Percentiles rank a stretch among this genome's conserved stretches.
These are phyloP conservation scores for Aspergillus affinis DNA, from an alignment of 495 filamentous ascomycete species.

Conservation along the genomic window DNA sequence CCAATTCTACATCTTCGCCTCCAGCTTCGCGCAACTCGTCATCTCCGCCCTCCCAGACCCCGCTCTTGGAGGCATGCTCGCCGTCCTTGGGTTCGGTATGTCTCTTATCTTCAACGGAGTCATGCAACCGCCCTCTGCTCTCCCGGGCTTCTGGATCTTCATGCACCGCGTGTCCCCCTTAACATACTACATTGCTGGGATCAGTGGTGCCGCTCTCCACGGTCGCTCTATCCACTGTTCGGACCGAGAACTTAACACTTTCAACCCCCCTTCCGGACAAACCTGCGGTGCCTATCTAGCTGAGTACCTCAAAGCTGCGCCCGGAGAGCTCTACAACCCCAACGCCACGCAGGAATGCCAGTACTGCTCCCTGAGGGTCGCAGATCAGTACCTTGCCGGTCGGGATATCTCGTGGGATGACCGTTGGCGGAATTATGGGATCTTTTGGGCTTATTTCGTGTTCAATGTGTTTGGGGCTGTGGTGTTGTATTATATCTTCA, in stretches of 20 bases:
- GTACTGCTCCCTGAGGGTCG: slow-evolving; percentile 42
- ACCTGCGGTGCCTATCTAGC: slow-evolving; percentile 58
- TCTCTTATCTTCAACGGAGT: slow-evolving; percentile 57
- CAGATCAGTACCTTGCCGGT: slow-evolving; percentile 39
- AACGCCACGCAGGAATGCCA: slow-evolving; percentile 36
- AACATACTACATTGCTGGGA: slow-evolving; percentile 60
- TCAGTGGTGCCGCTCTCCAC: slow-evolving; percentile 54
- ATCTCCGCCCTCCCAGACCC: slow-evolving; percentile 54
- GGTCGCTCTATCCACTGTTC: slow-evolving; percentile 55
- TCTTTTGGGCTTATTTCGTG: slow-evolving; percentile 49
- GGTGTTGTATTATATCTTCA: slow-evolving; percentile 47
- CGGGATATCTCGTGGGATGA: slow-evolving; percentile 36
- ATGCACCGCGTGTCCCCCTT: slow-evolving; percentile 71
- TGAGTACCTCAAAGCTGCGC: slow-evolving; percentile 39
- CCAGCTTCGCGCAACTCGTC: slow-evolving; percentile 52
- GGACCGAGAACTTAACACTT: slow-evolving; percentile 50
- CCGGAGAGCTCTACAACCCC: slow-evolving; percentile 54
- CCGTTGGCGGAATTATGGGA: slow-evolving; percentile 45
- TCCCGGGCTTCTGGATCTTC: slow-evolving; percentile 74
- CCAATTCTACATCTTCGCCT: slow-evolving; percentile 46
- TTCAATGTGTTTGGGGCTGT: slow-evolving; percentile 48
- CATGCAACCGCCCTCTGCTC: slow-evolving; percentile 54
- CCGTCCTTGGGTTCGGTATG: slow-evolving; percentile 55
- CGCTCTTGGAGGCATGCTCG: slow-evolving; percentile 52
- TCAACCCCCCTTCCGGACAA: slow-evolving; percentile 47